These are phyloP conservation scores for Filobasidium wieringae DNA, from an alignment of 768 basidiomycete genomes.

Conservation along the genomic window DNA sequence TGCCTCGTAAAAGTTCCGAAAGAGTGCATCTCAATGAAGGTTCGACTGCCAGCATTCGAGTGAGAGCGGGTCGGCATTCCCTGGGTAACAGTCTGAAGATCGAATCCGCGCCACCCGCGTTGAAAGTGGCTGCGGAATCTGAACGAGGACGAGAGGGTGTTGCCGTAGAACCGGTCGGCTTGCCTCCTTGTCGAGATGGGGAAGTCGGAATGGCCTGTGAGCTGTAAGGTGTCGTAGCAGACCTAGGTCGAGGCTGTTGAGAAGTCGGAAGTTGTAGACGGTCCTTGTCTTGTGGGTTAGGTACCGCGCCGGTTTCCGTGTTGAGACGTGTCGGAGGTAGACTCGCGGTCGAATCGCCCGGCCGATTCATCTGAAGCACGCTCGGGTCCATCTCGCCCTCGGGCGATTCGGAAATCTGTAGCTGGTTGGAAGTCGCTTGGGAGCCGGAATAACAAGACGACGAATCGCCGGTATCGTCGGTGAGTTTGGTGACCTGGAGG, in stretches of 20 bases:
- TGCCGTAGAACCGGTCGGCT: not conserved
- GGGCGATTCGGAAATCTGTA: slow-evolving; percentile 42
- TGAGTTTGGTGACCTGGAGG: slow-evolving; percentile 15
- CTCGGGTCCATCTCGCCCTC: slow-evolving; percentile 52
- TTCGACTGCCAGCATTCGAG: slow-evolving; percentile 88
- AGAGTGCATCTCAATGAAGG: slow-evolving; percentile 80
- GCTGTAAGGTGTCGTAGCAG: slow-evolving; percentile 6
- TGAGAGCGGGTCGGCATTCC: slow-evolving; percentile 76
- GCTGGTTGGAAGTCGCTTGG: not conserved
- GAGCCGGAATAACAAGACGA: not conserved
- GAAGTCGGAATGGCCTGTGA: not conserved
- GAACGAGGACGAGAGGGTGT: slow-evolving; percentile 12
- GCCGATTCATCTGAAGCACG: slow-evolving; percentile 63
- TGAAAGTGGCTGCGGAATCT: slow-evolving; percentile 46
- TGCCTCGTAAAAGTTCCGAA: slow-evolving; percentile 74
- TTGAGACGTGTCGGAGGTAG: slow-evolving; percentile 35
- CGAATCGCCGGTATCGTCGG: slow-evolving; percentile 6
- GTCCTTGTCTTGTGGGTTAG: not conserved
- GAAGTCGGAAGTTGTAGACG: not conserved
- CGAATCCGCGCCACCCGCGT: slow-evolving; percentile 66
- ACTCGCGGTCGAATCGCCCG: slow-evolving; percentile 62
- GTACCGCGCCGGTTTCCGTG: slow-evolving; percentile 7
- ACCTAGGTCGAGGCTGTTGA: not conserved
- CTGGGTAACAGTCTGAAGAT: slow-evolving; percentile 93
- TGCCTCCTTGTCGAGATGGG: not conserved